phyloP scores from a whole-genome alignment of 2,329 filamentous ascomycete genomes.

The Chaetomium strumarium region DNA sequence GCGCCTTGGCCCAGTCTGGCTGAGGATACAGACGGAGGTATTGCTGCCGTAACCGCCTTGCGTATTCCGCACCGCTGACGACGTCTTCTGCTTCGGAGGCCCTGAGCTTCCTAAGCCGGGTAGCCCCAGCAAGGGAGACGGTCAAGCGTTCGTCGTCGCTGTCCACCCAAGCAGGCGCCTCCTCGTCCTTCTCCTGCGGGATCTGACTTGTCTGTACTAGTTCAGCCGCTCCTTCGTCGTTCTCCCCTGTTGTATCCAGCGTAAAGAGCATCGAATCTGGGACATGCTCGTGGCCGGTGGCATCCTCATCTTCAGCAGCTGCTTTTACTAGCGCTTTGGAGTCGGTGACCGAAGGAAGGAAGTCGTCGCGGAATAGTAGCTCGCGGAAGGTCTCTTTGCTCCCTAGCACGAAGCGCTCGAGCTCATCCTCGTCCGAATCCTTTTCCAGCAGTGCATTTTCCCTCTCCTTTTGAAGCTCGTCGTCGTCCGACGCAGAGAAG shows the following conservation, averaged over 20 bases:
- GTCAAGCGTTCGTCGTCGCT: constrained; percentile 88
- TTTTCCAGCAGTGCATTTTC: constrained; percentile 38
- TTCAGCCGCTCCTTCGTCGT: constrained; percentile 26
- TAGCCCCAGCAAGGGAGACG: constrained; percentile 72
- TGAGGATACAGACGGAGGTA: constrained; percentile 56
- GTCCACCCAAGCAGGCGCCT: constrained; percentile 75
- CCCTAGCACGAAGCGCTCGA: constrained; percentile 84
- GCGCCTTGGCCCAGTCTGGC: constrained; percentile 54
- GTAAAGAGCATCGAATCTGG: constrained; percentile 83
- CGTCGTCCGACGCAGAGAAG: constrained; percentile 14
- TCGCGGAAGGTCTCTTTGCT: constrained; percentile 76
- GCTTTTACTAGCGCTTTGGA: constrained; percentile 18
- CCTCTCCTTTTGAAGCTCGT: constrained; percentile 8
- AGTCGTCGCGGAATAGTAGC: constrained; percentile 58
- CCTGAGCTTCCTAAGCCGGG: constrained; percentile 75
- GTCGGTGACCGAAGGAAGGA: constrained; percentile 43
- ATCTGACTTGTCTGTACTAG: constrained; percentile 16
- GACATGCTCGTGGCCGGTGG: constrained; percentile 34
- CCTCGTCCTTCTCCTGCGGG: constrained; percentile 21
- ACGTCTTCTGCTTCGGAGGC: constrained; percentile 77
- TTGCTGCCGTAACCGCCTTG: constrained; percentile 70
- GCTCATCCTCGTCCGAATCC: constrained; percentile 75
- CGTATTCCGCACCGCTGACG: constrained; percentile 81
- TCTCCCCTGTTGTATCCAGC: constrained; percentile 55
- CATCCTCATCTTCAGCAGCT: constrained; percentile 12